Conservation (phyloP, 2,329 filamentous ascomycete species). For the Cladosporium phlei region DNA sequence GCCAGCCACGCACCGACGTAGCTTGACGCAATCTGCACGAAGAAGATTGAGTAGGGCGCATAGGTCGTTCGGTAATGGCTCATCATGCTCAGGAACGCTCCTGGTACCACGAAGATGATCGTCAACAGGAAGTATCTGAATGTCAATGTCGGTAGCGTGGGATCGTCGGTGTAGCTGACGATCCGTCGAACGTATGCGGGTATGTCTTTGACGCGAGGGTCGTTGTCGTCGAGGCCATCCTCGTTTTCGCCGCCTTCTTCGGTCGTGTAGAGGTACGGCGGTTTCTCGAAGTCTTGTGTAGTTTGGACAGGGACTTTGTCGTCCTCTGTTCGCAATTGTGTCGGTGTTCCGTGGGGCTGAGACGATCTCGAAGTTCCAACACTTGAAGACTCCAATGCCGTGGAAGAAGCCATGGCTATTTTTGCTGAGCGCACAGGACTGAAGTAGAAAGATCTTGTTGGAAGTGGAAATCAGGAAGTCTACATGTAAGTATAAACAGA, state of each 20-base stretch:
- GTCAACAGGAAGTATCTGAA: conserved; percentile 57
- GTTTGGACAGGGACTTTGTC: too few species aligned
- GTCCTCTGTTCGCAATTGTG: neutral
- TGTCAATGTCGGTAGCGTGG: conserved; percentile 52
- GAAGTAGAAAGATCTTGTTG: too few species aligned
- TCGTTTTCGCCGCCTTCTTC: conserved; percentile 1
- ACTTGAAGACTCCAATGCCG: too few species aligned
- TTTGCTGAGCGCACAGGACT: too few species aligned
- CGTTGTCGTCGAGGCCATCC: conserved; percentile 24
- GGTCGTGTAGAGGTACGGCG: conserved; percentile 8
- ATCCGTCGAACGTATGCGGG: conserved; percentile 53
- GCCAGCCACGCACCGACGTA: conserved; percentile 48
- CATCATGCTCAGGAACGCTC: conserved; percentile 55
- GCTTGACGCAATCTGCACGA: conserved; percentile 56
- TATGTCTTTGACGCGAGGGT: conserved; percentile 42
- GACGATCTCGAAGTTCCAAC: too few species aligned
- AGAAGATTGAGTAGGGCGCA: conserved; percentile 57
- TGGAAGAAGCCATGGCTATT: too few species aligned
- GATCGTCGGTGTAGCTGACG: conserved; percentile 55
- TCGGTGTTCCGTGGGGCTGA: too few species aligned
- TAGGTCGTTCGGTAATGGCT: conserved; percentile 42
- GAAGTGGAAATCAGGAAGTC: too few species aligned
- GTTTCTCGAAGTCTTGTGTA: conserved; percentile 5
- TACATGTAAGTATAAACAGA: too few species aligned
- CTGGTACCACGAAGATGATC: conserved; percentile 52